phyloP scores from a whole-genome alignment of 805 yeast genomes.

The Spathaspora girioi region DNA sequence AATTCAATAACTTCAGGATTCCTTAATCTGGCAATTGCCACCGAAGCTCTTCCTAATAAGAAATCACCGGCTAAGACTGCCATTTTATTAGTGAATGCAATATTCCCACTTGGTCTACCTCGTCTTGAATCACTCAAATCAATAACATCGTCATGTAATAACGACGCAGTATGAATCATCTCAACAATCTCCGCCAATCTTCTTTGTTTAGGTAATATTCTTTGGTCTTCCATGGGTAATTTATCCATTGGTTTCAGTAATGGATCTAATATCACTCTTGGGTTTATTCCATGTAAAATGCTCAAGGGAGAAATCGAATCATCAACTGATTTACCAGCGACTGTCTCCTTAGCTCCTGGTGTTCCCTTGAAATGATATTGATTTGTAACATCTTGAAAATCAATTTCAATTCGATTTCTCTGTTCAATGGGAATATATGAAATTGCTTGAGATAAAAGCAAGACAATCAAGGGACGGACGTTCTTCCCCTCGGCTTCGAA shows the following conservation, averaged over 20 bases:
- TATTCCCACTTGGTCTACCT: constrained; percentile 87
- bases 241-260: constrained; percentile 75
- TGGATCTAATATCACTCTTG: constrained; percentile 78
- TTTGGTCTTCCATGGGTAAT: constrained; percentile 60
- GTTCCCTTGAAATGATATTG: constrained; percentile 63
- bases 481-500: constrained; percentile 96
- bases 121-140: constrained; percentile 86
- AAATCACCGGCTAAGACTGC: constrained; percentile 97
- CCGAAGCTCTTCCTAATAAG: constrained; percentile 91
- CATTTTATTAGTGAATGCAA: constrained; percentile 95
- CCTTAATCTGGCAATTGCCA: constrained; percentile 85
- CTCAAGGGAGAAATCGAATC: constrained; percentile 76
- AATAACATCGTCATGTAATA: constrained; percentile 95
- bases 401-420: constrained; percentile 62
- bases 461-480: constrained; percentile 85
- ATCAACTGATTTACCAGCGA: constrained; percentile 59
- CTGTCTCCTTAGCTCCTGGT: constrained; percentile 42
- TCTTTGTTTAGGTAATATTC: constrained; percentile 91
- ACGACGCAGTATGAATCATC: constrained; percentile 95
- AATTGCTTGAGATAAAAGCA: constrained; percentile 78
- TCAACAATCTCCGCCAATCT: constrained; percentile 96
- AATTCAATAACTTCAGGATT: constrained; percentile 97
- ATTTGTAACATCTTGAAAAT: constrained; percentile 59
- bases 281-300: constrained; percentile 86
- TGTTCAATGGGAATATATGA: constrained; percentile 66